A percentile compares a stretch with the other conserved stretches of the same genome.
These are phyloP conservation scores for Pleurotus giganteus DNA, from an alignment of 768 basidiomycete genomes.

Conservation along the genomic window DNA sequence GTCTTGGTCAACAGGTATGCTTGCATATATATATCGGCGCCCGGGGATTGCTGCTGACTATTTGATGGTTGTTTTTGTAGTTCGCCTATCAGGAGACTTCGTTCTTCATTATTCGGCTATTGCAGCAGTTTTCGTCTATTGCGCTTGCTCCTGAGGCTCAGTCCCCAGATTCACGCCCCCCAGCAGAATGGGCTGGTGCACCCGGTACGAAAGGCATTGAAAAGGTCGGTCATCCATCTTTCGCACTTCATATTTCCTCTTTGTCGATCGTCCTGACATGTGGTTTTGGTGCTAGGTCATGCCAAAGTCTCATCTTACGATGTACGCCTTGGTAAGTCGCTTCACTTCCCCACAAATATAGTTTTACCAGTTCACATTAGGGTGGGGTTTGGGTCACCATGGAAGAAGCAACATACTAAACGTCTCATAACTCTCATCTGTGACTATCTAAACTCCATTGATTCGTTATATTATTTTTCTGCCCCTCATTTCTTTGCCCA, in stretches of 20 bases:
- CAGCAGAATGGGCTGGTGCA: slow-evolving; percentile 37
- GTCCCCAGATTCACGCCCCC: slow-evolving; percentile 35
- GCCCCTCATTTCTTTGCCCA: too few species aligned
- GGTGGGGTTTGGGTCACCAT: slow-evolving; percentile 5
- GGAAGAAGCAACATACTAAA: slow-evolving; percentile 5
- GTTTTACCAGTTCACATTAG: neutral
- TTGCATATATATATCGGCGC: neutral
- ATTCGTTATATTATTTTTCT: too few species aligned
- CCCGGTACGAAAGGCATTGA: slow-evolving; percentile 37
- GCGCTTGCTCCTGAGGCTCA: slow-evolving; percentile 43
- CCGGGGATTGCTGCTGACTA: too few species aligned
- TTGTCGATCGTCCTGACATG: slow-evolving; percentile 42
- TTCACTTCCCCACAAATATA: neutral
- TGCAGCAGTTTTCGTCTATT: slow-evolving; percentile 48
- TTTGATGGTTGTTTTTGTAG: slow-evolving; percentile 11
- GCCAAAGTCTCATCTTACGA: slow-evolving; percentile 50
- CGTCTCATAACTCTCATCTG: too few species aligned
- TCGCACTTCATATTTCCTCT: neutral
- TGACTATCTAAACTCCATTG: too few species aligned
- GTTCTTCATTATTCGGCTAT: slow-evolving; percentile 50
- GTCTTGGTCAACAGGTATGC: slow-evolving; percentile 38
- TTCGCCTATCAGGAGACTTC: slow-evolving; percentile 57
- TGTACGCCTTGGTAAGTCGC: slow-evolving; percentile 43
- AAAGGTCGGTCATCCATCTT: slow-evolving; percentile 38
- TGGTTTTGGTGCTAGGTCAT: slow-evolving; percentile 24